Evolutionary conservation across 768 basidiomycete species (phyloP).

Genomic region (Lactarius evosmus): DNA sequence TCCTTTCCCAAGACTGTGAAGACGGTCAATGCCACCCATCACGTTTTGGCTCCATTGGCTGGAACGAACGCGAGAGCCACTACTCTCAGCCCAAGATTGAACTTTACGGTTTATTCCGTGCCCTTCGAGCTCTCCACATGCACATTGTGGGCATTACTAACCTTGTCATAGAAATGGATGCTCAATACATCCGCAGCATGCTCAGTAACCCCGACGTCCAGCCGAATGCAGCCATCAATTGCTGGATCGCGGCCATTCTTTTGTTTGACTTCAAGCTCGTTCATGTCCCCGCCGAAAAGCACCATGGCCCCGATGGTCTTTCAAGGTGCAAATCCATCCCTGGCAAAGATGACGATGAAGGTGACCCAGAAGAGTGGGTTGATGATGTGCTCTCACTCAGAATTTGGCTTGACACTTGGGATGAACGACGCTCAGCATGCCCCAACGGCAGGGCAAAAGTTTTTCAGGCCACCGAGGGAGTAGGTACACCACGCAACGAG

Average conservation of each 20-base stretch:
- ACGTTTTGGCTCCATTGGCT: no score
- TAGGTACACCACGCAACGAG: no score
- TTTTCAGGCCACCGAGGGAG: no score
- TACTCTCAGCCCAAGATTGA: slow-evolving; percentile 6
- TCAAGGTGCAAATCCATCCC: slow-evolving; percentile 24
- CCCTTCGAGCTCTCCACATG: neutral
- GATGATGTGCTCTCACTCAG: neutral
- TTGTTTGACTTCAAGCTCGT: slow-evolving; percentile 38
- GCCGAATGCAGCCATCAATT: slow-evolving; percentile 35
- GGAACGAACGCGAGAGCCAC: neutral
- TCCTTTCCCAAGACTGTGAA: no score
- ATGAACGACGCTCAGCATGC: no score
- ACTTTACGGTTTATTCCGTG: neutral
- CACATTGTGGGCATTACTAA: neutral
- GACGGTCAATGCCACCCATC: no score
- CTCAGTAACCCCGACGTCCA: slow-evolving; percentile 23
- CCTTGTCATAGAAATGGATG: slow-evolving; percentile 36
- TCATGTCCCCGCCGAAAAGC: slow-evolving; percentile 36
- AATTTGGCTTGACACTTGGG: no score
- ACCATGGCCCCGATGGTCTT: slow-evolving; percentile 34
- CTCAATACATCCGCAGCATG: slow-evolving; percentile 9
- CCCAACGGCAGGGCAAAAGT: no score
- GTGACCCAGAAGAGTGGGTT: neutral
- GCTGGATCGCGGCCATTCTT: slow-evolving; percentile 43
- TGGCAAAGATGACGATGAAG: neutral